These are phyloP conservation scores for Podospora pseudocomata DNA, from an alignment of 495 filamentous ascomycete species.

Conservation along the genomic window DNA sequence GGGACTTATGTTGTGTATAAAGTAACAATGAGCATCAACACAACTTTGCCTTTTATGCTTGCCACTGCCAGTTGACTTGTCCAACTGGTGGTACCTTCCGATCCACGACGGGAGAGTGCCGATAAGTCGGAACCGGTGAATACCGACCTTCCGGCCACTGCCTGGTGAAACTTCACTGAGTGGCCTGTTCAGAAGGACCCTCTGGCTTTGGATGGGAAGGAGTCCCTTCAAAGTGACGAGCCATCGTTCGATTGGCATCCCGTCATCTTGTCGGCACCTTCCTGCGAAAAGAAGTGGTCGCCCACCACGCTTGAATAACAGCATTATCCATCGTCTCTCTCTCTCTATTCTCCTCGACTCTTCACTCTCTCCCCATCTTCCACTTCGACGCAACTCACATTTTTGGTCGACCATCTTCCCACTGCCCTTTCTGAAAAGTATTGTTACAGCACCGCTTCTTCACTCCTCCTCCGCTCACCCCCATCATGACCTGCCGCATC, in stretches of 20 bases:
- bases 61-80: too few relatives aligned
- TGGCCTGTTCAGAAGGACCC: background rate
- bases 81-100: too few relatives aligned
- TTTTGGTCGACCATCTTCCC: background rate
- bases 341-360: background rate
- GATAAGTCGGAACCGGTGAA: too few relatives aligned
- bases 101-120: too few relatives aligned
- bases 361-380: background rate
- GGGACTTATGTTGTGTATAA: too few relatives aligned
- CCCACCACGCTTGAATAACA: background rate
- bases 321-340: background rate
- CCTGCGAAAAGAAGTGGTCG: background rate
- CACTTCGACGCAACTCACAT: background rate
- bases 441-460: background rate
- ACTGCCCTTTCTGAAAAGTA: background rate
- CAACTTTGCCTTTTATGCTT: too few relatives aligned
- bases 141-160: too few relatives aligned
- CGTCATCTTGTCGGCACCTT: background rate
- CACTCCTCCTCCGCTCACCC: background rate
- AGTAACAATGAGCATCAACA: too few relatives aligned
- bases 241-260: background rate
- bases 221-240: background rate
- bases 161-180: too few relatives aligned
- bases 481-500: background rate
- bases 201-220: background rate